These are phyloP conservation scores for Fusarium sp. DNA, from an alignment of 2,329 filamentous ascomycete species.

Conservation along the genomic window DNA sequence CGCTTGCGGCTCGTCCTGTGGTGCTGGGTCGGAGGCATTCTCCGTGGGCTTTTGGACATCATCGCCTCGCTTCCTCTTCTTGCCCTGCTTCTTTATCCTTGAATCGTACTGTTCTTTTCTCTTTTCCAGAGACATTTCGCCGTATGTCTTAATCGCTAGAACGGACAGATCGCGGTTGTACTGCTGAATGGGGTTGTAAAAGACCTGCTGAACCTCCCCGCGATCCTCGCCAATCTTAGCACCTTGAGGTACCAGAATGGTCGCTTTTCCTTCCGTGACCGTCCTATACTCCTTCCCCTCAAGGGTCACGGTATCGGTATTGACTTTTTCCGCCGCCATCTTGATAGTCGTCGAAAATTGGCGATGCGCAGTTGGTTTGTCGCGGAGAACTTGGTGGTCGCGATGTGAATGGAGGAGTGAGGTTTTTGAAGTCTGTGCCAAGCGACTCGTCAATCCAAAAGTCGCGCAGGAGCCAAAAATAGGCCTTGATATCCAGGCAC, in stretches of 20 bases:
- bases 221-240: conserved; percentile 60
- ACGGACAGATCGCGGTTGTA: conserved; percentile 98
- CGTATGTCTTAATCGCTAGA: conserved; percentile 89
- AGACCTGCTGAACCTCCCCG: conserved; percentile 80
- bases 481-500: conserved; percentile 29
- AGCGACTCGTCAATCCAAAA: conserved; percentile 5
- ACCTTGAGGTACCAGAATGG: conserved; percentile 64
- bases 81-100: conserved; percentile 53
- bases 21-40: conserved; percentile 13
- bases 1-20: conserved; percentile 22
- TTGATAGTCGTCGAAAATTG: conserved; percentile 36
- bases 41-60: conserved; percentile 46
- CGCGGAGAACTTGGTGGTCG: conserved; percentile 7
- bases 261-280: conserved; percentile 67
- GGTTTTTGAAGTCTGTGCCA: conserved; percentile 4
- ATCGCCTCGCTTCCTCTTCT: conserved; percentile 61
- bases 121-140: conserved; percentile 69
- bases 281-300: conserved; percentile 63
- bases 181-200: conserved; percentile 99
- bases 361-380: conserved; percentile 14
- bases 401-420: background rate
- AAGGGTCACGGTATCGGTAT: conserved; percentile 43
- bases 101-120: conserved; percentile 57
- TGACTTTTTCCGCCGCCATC: conserved; percentile 37
- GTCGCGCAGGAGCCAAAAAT: conserved; percentile 28